Evolutionary conservation across 768 basidiomycete species (phyloP).

Genomic region (Mycena albidolilacea): DNA sequence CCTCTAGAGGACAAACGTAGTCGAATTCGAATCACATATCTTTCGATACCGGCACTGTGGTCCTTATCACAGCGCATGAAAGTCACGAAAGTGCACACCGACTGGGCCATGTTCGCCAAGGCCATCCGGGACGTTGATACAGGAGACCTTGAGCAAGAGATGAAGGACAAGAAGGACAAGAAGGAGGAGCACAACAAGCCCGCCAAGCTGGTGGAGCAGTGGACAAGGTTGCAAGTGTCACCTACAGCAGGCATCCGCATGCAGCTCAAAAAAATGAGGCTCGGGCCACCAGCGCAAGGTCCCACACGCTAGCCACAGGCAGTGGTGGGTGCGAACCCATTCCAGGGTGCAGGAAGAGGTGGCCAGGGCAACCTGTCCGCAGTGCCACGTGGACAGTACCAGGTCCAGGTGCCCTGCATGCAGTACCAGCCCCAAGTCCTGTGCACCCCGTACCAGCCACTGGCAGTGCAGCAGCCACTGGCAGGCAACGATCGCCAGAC

Average conservation of each 20-base stretch:
- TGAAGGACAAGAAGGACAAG: too few species aligned
- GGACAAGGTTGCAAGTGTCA: not conserved
- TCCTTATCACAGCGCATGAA: too few species aligned
- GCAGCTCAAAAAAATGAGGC: conserved; percentile 23
- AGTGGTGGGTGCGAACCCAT: not conserved
- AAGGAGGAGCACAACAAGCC: too few species aligned
- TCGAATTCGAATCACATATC: too few species aligned
- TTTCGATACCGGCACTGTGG: too few species aligned
- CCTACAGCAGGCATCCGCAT: conserved; percentile 21
- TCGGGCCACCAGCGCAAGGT: too few species aligned
- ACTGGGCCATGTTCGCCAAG: too few species aligned
- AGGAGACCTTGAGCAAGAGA: too few species aligned
- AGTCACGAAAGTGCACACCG: too few species aligned
- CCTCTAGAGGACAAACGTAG: too few species aligned
- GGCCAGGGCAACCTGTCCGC: conserved; percentile 21
- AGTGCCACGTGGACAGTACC: not conserved
- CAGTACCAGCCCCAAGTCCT: conserved; percentile 8
- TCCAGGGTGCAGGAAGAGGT: conserved; percentile 6
- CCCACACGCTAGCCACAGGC: not conserved
- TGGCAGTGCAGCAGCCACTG: conserved; percentile 10
- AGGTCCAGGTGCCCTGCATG: not conserved
- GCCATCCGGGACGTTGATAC: too few species aligned
- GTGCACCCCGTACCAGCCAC: conserved; percentile 7
- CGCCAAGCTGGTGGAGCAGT: not conserved
- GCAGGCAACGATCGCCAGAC: conserved; percentile 6